These are phyloP conservation scores for Cystobasidium ongulense DNA, from an alignment of 768 basidiomycete species.

Conservation along the genomic window DNA sequence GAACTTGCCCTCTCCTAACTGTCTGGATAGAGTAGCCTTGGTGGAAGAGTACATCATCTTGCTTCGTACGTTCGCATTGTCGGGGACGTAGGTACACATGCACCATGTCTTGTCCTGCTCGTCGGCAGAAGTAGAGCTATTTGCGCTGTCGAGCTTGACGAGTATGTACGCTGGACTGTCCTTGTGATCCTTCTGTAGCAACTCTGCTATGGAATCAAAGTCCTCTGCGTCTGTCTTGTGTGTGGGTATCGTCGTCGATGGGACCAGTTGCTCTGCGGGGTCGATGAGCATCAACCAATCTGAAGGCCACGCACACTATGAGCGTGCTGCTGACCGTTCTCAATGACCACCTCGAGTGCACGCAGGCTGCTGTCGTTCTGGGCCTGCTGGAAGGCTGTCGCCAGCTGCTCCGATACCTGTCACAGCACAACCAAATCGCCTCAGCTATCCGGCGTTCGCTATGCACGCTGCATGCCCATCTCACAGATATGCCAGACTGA, in stretches of 20 bases:
- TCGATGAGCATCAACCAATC: not conserved
- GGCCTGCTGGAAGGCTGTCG: conserved; percentile 4
- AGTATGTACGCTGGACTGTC: conserved; percentile 17
- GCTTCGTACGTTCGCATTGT: conserved; percentile 66
- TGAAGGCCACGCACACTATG: not conserved
- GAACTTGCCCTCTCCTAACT: conserved; percentile 66
- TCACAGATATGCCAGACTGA: conserved; percentile 16
- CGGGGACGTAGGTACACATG: conserved; percentile 71
- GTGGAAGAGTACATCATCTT: conserved; percentile 90
- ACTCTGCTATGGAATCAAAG: not conserved
- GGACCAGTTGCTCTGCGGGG: conserved; percentile 9
- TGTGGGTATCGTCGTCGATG: conserved; percentile 3
- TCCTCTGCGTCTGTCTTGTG: not conserved
- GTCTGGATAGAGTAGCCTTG: conserved; percentile 59
- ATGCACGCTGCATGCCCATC: too few species aligned
- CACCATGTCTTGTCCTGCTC: conserved; percentile 54
- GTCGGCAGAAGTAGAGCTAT: not conserved
- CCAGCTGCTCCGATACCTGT: conserved; percentile 12
- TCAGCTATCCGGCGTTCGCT: too few species aligned
- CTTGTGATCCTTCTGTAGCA: not conserved
- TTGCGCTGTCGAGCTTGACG: not conserved
- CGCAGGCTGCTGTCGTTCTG: conserved; percentile 2
- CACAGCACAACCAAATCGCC: not conserved
- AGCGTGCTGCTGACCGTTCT: not conserved
- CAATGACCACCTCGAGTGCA: conserved; percentile 5